These are phyloP conservation scores for Babesia caballi DNA, from an alignment of 169 alveolate genomes.

Conservation along the genomic window DNA sequence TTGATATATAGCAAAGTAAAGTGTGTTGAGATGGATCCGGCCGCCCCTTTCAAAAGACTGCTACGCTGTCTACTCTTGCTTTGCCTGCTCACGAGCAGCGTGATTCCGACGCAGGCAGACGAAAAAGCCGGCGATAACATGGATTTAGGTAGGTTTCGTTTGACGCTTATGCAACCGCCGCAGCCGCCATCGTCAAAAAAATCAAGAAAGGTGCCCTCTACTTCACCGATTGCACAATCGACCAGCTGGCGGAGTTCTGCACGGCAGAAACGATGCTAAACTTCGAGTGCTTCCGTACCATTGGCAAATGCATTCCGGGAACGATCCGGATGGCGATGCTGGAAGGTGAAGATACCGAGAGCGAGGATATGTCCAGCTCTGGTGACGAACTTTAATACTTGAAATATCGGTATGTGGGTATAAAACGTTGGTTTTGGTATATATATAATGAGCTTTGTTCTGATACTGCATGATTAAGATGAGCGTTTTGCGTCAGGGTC, in stretches of 20 bases:
- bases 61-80: slow-evolving; percentile 13
- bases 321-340: slow-evolving; percentile 15
- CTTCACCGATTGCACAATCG: slow-evolving; percentile 50
- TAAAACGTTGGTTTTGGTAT: too few relatives aligned
- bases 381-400: too few relatives aligned
- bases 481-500: too few relatives aligned
- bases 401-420: too few relatives aligned
- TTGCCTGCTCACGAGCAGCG: background rate
- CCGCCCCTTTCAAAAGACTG: background rate
- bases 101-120: background rate
- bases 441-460: too few relatives aligned
- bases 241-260: slow-evolving; percentile 24
- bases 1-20: too few relatives aligned
- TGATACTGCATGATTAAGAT: too few relatives aligned
- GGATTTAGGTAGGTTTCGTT: background rate
- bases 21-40: background rate
- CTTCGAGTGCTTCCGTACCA: slow-evolving; percentile 58
- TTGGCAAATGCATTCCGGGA: slow-evolving; percentile 47
- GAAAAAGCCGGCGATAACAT: background rate
- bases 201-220: background rate
- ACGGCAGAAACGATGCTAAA: slow-evolving; percentile 40
- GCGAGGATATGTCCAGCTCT: too few relatives aligned
- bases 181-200: slow-evolving; percentile 9
- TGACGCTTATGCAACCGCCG: background rate
- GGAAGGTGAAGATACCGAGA: background rate